Evolutionary conservation across 352 stramenopile genomes (phyloP), one percentile per base, ranked within the genome.

Genomic region (Globisporangium acanthophoron): DNA sequence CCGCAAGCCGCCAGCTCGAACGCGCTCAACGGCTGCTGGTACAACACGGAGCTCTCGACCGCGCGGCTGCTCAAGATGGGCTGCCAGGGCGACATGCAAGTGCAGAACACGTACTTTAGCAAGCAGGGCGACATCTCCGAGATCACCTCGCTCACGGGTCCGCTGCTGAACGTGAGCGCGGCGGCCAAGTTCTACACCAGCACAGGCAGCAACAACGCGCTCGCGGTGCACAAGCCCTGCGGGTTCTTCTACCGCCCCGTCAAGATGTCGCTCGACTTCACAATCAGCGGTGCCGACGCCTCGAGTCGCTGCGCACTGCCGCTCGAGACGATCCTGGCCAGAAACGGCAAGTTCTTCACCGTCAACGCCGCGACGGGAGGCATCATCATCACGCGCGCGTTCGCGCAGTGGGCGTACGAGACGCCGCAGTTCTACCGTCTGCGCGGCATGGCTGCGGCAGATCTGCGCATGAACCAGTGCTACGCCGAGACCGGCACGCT

Each of bases 231-330:
- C 45, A 59, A 59, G 0, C 67, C 67, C 4, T 75, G 67, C 21
- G 64, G 64, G 21, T 75, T 63, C 52, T 75, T 69, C 50, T 69
- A 64, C 48, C 67, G 67, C 1, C 67, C 67, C 0, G 51, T 75
- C 21, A 72, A 72, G 58, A 75, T 75, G 67, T 71, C 64, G 39
- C 52, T 72, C 16, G 67, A 75, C 49, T 75, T 66, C 27, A 72
- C 64, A 18, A 58, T 67, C 37, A 67, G 57, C 18, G 58, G 54
- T 3, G 61, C 60, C 1, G 45, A 47, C 15, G 16, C 59, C n/a
- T 58, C 55, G 24, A 61, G 61, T 41, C 66, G 56, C 31, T 73
- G 66, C 49, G 62, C 50, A 27, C 40, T 67, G 20, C 55, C 58
- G 41, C 49, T 62, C 27, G 48, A 67, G 33, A 49, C 60, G 15